phyloP scores from a whole-genome alignment of 805 yeast species.

The Hanseniaspora meyeri region DNA sequence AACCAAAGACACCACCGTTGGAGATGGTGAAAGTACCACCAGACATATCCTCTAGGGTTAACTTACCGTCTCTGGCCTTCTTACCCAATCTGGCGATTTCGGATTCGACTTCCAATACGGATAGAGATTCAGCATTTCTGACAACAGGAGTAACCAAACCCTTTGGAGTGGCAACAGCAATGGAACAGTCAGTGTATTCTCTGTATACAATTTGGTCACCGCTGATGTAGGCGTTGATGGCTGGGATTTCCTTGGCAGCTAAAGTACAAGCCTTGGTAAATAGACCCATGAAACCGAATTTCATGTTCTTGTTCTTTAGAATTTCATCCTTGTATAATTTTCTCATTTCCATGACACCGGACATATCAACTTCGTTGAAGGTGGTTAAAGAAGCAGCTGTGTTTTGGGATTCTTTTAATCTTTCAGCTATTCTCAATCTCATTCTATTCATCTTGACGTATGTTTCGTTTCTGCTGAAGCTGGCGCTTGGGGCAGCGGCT shows the following conservation, averaged over 20 bases:
- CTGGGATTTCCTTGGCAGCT: conserved; percentile 90
- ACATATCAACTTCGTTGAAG: conserved; percentile 96
- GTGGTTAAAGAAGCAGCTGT: conserved; percentile 97
- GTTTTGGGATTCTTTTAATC: conserved; percentile 97
- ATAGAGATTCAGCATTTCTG: conserved; percentile 86
- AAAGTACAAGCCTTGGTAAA: conserved; percentile 86
- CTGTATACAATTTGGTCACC: conserved; percentile 89
- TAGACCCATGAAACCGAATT: conserved; percentile 98
- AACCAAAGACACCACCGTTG: conserved; percentile 98
- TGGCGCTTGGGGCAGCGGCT: conserved; percentile 22
- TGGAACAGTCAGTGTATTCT: conserved; percentile 88
- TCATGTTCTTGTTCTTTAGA: conserved; percentile 82
- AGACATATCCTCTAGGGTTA: conserved; percentile 95
- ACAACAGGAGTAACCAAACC: conserved; percentile 97
- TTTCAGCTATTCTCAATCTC: conserved; percentile 97
- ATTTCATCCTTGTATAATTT: conserved; percentile 94
- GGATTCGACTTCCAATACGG: conserved; percentile 77
- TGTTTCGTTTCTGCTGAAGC: conserved; percentile 72
- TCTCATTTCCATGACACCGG: conserved; percentile 82
- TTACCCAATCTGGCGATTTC: conserved; percentile 71
- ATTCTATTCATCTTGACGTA: conserved; percentile 98
- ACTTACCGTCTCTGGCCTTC: conserved; percentile 94
- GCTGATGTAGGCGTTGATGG: conserved; percentile 91
- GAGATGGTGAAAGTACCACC: conserved; percentile 99
- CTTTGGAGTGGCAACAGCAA: conserved; percentile 98